These are phyloP conservation scores for Cerrena zonata DNA, from an alignment of 1,284 basidiomycete species.

Conservation along the genomic window DNA sequence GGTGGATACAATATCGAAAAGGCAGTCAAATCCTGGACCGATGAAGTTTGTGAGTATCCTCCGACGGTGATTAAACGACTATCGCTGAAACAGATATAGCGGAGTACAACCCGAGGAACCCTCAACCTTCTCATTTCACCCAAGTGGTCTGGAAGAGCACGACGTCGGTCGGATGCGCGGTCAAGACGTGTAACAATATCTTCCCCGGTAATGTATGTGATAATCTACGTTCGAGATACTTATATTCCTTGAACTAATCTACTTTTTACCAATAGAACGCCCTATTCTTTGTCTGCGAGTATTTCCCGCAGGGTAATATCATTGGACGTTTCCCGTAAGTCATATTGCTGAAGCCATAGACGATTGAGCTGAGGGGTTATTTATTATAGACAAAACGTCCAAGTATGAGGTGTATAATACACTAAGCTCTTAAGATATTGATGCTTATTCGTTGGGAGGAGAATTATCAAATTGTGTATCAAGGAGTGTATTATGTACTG, in stretches of 20 bases:
- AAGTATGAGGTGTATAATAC: too few species aligned
- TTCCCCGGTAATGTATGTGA: constrained; percentile 1
- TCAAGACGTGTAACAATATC: constrained; percentile 29
- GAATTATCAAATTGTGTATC: too few species aligned
- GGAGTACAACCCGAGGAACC: not conserved
- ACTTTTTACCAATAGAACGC: constrained; percentile 36
- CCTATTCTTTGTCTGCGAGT: constrained; percentile 58
- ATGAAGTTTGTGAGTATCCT: constrained; percentile 36
- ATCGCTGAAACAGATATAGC: too few species aligned
- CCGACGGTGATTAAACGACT: too few species aligned
- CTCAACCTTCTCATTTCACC: constrained; percentile 49
- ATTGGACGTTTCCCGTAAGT: constrained; percentile 50
- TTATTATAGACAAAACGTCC: too few species aligned
- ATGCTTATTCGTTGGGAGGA: too few species aligned
- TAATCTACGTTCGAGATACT: too few species aligned
- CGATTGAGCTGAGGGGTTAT: too few species aligned
- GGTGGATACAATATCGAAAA: constrained; percentile 33
- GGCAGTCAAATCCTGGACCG: constrained; percentile 48
- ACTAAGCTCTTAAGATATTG: too few species aligned
- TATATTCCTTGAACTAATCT: constrained; percentile 5
- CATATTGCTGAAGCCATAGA: too few species aligned
- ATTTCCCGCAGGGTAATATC: constrained; percentile 51
- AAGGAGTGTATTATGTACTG: too few species aligned
- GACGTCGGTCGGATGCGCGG: constrained; percentile 51
- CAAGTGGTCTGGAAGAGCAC: constrained; percentile 51